Conservation (phyloP, 2,329 filamentous ascomycete genomes). For the Colletotrichum costaricense region DNA sequence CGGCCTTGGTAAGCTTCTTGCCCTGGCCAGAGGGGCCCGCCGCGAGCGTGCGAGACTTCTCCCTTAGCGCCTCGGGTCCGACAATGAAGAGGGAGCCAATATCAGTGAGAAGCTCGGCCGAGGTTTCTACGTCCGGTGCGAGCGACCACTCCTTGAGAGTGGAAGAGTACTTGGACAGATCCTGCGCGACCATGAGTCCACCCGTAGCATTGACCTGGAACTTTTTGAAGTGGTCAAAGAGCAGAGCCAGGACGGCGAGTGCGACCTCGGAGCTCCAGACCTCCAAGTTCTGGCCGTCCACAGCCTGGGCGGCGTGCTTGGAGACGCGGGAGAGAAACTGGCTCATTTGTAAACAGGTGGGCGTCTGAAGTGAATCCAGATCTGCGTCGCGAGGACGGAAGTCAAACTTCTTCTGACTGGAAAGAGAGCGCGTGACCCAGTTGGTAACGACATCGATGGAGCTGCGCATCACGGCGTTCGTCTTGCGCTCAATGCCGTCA, state of each 20-base stretch:
- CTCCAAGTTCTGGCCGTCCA: slow-evolving; percentile 87
- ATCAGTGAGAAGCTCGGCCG: slow-evolving; percentile 89
- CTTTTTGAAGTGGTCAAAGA: slow-evolving; percentile 94
- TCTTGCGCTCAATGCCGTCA: slow-evolving; percentile 85
- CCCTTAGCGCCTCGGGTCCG: slow-evolving; percentile 80
- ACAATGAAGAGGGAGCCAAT: slow-evolving; percentile 97
- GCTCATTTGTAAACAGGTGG: slow-evolving; percentile 84
- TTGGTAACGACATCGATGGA: slow-evolving; percentile 76
- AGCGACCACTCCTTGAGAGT: slow-evolving; percentile 86
- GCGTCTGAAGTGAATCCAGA: slow-evolving; percentile 84
- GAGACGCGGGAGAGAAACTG: slow-evolving; percentile 80
- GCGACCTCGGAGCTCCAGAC: slow-evolving; percentile 88
- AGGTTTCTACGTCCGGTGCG: slow-evolving; percentile 72
- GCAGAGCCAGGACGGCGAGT: slow-evolving; percentile 77
- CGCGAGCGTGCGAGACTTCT: slow-evolving; percentile 72
- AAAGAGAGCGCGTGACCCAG: slow-evolving; percentile 79
- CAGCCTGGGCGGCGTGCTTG: slow-evolving; percentile 70
- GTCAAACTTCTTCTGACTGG: slow-evolving; percentile 86
- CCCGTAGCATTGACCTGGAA: slow-evolving; percentile 94
- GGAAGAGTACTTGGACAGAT: slow-evolving; percentile 92
- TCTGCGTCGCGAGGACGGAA: slow-evolving; percentile 89
- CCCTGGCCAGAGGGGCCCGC: slow-evolving; percentile 53
- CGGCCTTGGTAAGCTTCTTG: slow-evolving; percentile 71
- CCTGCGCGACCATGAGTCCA: slow-evolving; percentile 94
- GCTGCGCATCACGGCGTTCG: slow-evolving; percentile 69